Conservation (phyloP, 2,329 filamentous ascomycete genomes). For the Neopestalotiopsis clavispora region DNA sequence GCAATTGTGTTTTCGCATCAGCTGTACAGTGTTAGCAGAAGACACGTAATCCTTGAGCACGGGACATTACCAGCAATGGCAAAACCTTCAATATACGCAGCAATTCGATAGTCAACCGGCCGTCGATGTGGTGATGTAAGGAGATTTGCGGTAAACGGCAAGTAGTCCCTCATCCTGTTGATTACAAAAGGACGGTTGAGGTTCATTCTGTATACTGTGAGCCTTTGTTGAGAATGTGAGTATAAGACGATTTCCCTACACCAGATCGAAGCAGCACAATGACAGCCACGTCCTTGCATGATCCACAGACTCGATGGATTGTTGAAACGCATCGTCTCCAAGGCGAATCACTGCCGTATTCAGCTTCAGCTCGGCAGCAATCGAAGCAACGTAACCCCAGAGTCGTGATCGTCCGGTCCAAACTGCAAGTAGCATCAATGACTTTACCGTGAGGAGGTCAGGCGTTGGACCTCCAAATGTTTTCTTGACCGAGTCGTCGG, state of each 20-base stretch:
- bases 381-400: constrained; percentile 10
- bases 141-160: background rate
- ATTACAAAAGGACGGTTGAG: constrained; percentile 12
- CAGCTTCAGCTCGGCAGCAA: constrained; percentile 5
- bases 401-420: constrained; percentile 9
- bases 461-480: constrained; percentile 10
- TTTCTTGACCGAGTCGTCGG: constrained; percentile 3
- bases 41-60: background rate
- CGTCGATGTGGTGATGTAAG: constrained; percentile 1
- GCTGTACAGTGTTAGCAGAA: background rate
- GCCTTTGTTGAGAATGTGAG: background rate
- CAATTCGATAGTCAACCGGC: constrained; percentile 8
- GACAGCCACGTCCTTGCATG: constrained; percentile 10
- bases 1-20: constrained; percentile 8
- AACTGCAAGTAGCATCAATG: constrained; percentile 5
- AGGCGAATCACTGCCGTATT: constrained; percentile 9
- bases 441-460: background rate
- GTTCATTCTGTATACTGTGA: background rate
- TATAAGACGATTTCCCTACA: background rate
- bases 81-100: constrained; percentile 5
- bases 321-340: background rate
- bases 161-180: constrained; percentile 13
- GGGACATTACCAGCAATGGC: background rate
- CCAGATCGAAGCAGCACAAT: constrained; percentile 5
- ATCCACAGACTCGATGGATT: background rate